phyloP scores from a whole-genome alignment of 2,329 filamentous ascomycete species.

The Fusarium praegraminearum region DNA sequence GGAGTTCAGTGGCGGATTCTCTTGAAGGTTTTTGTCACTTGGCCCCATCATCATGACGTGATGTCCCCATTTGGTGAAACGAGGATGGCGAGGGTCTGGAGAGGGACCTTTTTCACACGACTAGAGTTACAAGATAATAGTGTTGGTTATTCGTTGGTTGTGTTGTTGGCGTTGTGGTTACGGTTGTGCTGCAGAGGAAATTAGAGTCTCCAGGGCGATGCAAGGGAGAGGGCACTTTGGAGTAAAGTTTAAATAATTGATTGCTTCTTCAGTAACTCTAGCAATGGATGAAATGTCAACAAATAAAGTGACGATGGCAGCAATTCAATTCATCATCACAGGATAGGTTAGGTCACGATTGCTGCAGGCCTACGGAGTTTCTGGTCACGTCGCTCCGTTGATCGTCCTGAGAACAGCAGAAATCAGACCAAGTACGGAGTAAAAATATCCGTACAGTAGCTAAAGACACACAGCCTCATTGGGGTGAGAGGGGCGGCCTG shows the following conservation, averaged over 20 bases:
- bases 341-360: background rate
- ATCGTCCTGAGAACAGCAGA: conserved; percentile 26
- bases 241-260: conserved; percentile 9
- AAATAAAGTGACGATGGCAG: background rate
- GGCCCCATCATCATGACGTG: conserved; percentile 38
- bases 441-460: background rate
- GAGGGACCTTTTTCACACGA: background rate
- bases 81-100: background rate
- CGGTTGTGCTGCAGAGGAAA: conserved; percentile 26
- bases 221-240: conserved; percentile 33
- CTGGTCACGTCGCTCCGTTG: conserved; percentile 15
- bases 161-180: conserved; percentile 7
- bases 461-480: conserved; percentile 32
- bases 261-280: background rate
- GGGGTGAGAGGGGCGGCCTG: conserved; percentile 11
- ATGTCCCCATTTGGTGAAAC: conserved; percentile 22
- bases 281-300: conserved; percentile 4
- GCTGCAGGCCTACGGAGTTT: conserved; percentile 1
- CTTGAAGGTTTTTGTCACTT: conserved; percentile 19
- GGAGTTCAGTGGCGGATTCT: conserved; percentile 1
- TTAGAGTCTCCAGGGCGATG: conserved; percentile 24
- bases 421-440: conserved; percentile 2
- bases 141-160: background rate
- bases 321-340: background rate
- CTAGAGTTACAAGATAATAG: background rate